A percentile compares a stretch with the other conserved stretches of the same genome.
phyloP scores from a whole-genome alignment of 148 eudicot genomes.

The Heliosperma pusillum region DNA sequence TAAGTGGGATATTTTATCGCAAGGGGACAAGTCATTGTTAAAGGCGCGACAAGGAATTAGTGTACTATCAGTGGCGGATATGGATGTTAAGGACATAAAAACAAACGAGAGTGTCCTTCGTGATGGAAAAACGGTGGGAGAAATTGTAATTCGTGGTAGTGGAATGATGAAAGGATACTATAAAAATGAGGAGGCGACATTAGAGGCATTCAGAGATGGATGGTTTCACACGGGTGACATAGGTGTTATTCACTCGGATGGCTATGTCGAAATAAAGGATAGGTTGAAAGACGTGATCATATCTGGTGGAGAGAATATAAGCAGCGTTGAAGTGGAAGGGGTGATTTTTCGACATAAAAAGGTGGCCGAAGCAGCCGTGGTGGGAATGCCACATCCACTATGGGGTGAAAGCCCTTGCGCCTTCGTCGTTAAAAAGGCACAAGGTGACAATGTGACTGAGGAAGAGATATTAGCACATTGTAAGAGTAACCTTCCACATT shows the following conservation, averaged over 20 bases:
- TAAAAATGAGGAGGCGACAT: conserved; percentile 48
- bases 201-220: conserved; percentile 47
- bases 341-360: conserved; percentile 44
- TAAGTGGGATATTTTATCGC: conserved; percentile 48
- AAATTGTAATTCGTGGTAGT: conserved; percentile 67
- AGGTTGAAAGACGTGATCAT: conserved; percentile 77
- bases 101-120: conserved; percentile 51
- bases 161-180: conserved; percentile 84
- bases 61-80: conserved; percentile 51
- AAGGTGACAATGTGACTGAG: conserved; percentile 27
- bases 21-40: conserved; percentile 30
- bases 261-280: conserved; percentile 73
- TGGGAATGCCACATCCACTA: conserved; percentile 77
- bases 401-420: conserved; percentile 96
- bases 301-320: conserved; percentile 83
- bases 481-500: conserved; percentile 51
- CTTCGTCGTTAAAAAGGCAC: conserved; percentile 41
- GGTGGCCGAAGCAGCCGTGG: conserved; percentile 71
- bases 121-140: conserved; percentile 64
- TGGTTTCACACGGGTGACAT: conserved; percentile 82
- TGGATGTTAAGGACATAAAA: conserved; percentile 45
- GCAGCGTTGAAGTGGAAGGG: conserved; percentile 69
- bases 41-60: conserved; percentile 79
- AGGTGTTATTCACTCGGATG: conserved; percentile 72
- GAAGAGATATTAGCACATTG: conserved; percentile 51